Evolutionary conservation across 177 flowering plant genomes (phyloP).

Genomic region (Vitis hybrid): DNA sequence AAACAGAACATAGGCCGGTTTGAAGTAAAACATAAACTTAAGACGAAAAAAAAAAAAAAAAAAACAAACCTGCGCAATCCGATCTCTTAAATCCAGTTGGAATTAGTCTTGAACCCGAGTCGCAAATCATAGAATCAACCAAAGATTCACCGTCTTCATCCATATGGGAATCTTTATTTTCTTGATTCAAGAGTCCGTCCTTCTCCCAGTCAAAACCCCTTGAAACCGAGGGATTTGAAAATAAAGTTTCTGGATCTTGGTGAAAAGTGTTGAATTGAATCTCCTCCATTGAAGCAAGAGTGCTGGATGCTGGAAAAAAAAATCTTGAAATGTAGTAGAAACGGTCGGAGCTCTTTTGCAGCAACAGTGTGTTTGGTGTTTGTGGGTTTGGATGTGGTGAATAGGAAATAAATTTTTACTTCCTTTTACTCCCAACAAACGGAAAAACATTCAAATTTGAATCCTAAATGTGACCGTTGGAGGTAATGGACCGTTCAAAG

Average conservation of each 20-base stretch:
- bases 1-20: neutral
- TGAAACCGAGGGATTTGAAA: slow-evolving; percentile 20
- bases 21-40: neutral
- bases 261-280: slow-evolving; percentile 10
- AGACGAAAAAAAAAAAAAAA: neutral
- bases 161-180: slow-evolving; percentile 15
- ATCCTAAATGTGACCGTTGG: too few species aligned
- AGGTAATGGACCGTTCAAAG: too few species aligned
- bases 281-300: slow-evolving; percentile 30
- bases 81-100: slow-evolving; percentile 42
- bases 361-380: neutral
- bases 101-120: slow-evolving; percentile 54
- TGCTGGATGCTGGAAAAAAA: slow-evolving; percentile 1
- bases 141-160: slow-evolving; percentile 27
- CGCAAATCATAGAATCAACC: slow-evolving; percentile 60
- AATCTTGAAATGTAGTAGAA: neutral
- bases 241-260: slow-evolving; percentile 28
- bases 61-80: slow-evolving; percentile 43
- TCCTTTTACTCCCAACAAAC: too few species aligned
- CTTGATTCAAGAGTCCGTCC: slow-evolving; percentile 14
- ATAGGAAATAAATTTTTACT: too few species aligned
- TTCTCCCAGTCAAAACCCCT: slow-evolving; percentile 32
- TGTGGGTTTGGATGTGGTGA: neutral
- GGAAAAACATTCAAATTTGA: too few species aligned
- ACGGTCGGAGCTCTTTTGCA: neutral